Evolutionary conservation across 1,284 basidiomycete genomes (phyloP).

Genomic region (Heterobasidion parviporum): DNA sequence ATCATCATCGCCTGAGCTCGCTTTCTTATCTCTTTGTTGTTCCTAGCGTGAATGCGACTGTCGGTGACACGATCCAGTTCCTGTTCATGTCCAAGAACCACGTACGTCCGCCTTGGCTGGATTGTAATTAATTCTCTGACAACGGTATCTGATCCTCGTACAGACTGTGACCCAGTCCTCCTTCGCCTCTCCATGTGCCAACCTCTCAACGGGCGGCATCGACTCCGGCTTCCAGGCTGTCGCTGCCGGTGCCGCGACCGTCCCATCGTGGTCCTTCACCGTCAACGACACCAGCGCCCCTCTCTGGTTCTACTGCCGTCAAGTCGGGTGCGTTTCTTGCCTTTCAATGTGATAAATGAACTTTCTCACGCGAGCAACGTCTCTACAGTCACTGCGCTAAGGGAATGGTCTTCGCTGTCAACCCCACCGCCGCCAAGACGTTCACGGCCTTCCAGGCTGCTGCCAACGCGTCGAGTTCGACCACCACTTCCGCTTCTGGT

Average conservation of each 20-base stretch:
- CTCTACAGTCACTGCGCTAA: slow-evolving; percentile 4
- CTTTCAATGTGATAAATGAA: not conserved
- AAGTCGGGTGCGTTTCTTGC: slow-evolving; percentile 14
- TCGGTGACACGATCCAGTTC: slow-evolving; percentile 49
- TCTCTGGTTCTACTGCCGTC: slow-evolving; percentile 34
- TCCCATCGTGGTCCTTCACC: slow-evolving; percentile 26
- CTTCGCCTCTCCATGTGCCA: slow-evolving; percentile 38
- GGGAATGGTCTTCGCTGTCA: slow-evolving; percentile 47
- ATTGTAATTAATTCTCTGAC: not conserved
- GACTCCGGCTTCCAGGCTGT: slow-evolving; percentile 34
- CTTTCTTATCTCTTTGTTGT: not conserved
- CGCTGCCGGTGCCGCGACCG: slow-evolving; percentile 16
- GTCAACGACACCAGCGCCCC: slow-evolving; percentile 26
- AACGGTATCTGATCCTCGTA: not conserved
- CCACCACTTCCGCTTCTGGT: not conserved
- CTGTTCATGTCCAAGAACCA: slow-evolving; percentile 35
- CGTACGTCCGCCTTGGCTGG: slow-evolving; percentile 5
- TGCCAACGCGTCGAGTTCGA: slow-evolving; percentile 5
- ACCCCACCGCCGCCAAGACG: slow-evolving; percentile 34
- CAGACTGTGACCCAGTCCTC: slow-evolving; percentile 53
- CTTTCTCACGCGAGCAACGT: not conserved
- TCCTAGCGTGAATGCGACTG: slow-evolving; percentile 30
- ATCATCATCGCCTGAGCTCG: not conserved
- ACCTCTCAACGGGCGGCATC: slow-evolving; percentile 27
- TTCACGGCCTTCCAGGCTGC: slow-evolving; percentile 36